These are phyloP conservation scores for Aspergillus transmontanensis DNA, from an alignment of 2,329 filamentous ascomycete genomes.

Conservation along the genomic window DNA sequence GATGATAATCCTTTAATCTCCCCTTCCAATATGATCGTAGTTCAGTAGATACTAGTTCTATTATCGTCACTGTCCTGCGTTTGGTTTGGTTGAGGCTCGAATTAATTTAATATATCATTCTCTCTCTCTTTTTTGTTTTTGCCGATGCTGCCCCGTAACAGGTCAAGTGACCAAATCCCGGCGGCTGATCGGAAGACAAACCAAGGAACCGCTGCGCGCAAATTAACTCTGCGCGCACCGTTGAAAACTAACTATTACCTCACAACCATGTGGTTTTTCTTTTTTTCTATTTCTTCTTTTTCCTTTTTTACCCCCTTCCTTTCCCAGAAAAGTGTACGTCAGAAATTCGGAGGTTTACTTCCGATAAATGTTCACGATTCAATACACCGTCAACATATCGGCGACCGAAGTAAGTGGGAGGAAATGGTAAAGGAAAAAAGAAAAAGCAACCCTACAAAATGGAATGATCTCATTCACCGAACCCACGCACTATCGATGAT, in stretches of 20 bases:
- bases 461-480: slow-evolving; percentile 3
- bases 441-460: not conserved
- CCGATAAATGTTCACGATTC: not conserved
- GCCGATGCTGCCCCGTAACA: not conserved
- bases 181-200: slow-evolving; percentile 4
- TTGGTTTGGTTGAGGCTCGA: not conserved
- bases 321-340: not conserved
- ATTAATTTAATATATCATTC: slow-evolving; percentile 1
- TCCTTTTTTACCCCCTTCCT: no score
- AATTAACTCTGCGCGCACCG: slow-evolving; percentile 7
- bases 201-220: slow-evolving; percentile 3
- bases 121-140: not conserved
- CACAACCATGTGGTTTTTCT: not conserved
- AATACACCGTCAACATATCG: not conserved
- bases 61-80: not conserved
- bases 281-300: no score
- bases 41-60: not conserved
- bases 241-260: slow-evolving; percentile 2
- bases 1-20: not conserved
- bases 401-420: not conserved
- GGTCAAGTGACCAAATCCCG: slow-evolving; percentile 7
- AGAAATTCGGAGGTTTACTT: not conserved
- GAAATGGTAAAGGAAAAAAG: not conserved
- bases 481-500: slow-evolving; percentile 2
- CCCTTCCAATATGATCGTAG: not conserved